Conservation (phyloP, 1,139 yeast genomes). For the Zygosaccharomyces sapae region DNA sequence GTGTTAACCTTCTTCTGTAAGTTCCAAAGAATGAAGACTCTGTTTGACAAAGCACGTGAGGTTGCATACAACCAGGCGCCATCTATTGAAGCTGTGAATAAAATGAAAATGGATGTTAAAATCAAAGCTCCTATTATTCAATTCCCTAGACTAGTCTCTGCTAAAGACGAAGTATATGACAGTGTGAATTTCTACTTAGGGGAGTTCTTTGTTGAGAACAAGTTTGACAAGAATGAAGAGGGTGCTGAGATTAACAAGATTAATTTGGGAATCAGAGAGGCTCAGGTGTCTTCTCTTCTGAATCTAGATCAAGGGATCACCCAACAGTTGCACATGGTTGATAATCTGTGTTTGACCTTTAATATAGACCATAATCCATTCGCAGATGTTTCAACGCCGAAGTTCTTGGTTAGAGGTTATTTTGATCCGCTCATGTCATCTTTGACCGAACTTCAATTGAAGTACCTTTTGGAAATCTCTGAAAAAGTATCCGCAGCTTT, state of each 20-base stretch:
- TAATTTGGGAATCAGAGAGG: slow-evolving; percentile 66
- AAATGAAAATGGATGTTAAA: slow-evolving; percentile 67
- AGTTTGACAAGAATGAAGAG: slow-evolving; percentile 41
- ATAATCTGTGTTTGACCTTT: slow-evolving; percentile 63
- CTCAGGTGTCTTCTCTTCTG: slow-evolving; percentile 60
- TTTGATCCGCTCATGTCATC: slow-evolving; percentile 64
- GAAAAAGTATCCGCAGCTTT: slow-evolving; percentile 59
- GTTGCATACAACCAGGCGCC: slow-evolving; percentile 63
- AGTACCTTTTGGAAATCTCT: slow-evolving; percentile 52
- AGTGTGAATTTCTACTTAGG: slow-evolving; percentile 73
- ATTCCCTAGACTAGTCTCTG: slow-evolving; percentile 59
- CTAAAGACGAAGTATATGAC: slow-evolving; percentile 48
- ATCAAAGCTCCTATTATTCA: slow-evolving; percentile 79
- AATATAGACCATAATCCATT: slow-evolving; percentile 53
- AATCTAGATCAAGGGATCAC: slow-evolving; percentile 42
- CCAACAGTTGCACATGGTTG: slow-evolving; percentile 64
- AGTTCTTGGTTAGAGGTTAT: slow-evolving; percentile 52
- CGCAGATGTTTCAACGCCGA: slow-evolving; percentile 45
- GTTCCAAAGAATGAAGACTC: slow-evolving; percentile 78
- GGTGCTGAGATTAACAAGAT: slow-evolving; percentile 46
- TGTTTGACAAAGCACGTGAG: slow-evolving; percentile 83
- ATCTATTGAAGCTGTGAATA: slow-evolving; percentile 40
- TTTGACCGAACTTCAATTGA: slow-evolving; percentile 74
- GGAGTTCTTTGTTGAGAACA: slow-evolving; percentile 69
- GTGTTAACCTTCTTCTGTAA: slow-evolving; percentile 65